Evolutionary conservation across 2,329 filamentous ascomycete genomes (phyloP), one percentile per base, ranked within the genome.

Genomic region (Colletotrichum gigasporum): DNA sequence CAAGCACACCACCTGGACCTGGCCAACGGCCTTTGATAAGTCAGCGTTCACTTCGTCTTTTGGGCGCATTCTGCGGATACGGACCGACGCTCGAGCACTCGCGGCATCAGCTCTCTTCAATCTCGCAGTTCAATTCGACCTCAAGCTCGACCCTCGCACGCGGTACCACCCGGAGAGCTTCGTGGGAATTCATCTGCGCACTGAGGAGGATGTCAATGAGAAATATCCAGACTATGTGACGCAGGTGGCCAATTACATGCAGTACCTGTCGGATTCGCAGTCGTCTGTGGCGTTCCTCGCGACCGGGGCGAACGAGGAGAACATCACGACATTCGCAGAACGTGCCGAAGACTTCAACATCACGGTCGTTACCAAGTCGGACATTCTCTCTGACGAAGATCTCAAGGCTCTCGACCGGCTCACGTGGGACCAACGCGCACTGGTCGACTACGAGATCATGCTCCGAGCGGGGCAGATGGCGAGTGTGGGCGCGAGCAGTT

Each of bases 401-500:
- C 69, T 75, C 2, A 64, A 65, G 16, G 65, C 64, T 9, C 72
- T 85, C 5, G 60, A 73, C 11, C 61, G 63, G 18, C 69, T 85
- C 35, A 78, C 72, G 18, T 83, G 79, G 78, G 82, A 85, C 69
- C 83, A 85, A 71, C 79, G 80, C 60, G 79, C 78, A 3, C 71
- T 85, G 18, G 78, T 85, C 6, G 83, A 86, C 70, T 85, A 81
- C 71, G 80, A 85, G 67, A 77, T 86, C 4, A 71, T 85, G 67
- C 71, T 79, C 52, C 74, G 80, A 24, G 78, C 79, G 18, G 78
- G 76, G 10, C 71, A 78, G 16, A 79, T 85, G 61, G 76, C 76
- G 1, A 83, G 83, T 0, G 72, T 80, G 9, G 77, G 79, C 8
- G 78, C 78, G 69, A 82, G 79, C 60, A 77, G 74, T 63, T 83